A percentile compares a stretch with the other conserved stretches of the same genome.
Conservation (phyloP, 2,329 filamentous ascomycete genomes). For the Orbilia brochopaga region DNA sequence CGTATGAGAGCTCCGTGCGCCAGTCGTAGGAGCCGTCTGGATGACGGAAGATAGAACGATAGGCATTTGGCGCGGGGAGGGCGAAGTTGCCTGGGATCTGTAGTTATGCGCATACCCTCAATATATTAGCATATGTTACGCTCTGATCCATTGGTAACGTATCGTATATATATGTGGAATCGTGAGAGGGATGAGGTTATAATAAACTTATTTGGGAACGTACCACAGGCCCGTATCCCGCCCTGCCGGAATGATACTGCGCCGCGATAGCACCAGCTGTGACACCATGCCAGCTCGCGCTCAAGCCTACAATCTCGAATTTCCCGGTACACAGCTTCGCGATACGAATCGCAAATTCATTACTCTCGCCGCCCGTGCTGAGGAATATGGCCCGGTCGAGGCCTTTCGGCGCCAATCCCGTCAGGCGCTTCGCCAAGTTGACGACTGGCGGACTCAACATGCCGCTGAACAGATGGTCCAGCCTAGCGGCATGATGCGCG, state of each 20-base stretch:
- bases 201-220: no score
- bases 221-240: conserved; percentile 59
- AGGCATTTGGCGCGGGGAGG: conserved; percentile 68
- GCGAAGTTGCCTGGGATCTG: conserved; percentile 65
- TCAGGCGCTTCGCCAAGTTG: conserved; percentile 63
- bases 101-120: not conserved
- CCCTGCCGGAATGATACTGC: conserved; percentile 64
- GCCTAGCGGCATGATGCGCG: conserved; percentile 60
- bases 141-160: no score
- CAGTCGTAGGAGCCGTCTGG: conserved; percentile 69
- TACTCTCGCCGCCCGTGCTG: conserved; percentile 65
- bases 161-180: no score
- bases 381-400: conserved; percentile 67
- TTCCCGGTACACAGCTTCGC: conserved; percentile 70
- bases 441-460: conserved; percentile 68
- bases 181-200: no score
- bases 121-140: no score
- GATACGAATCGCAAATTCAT: conserved; percentile 69
- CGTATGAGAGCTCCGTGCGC: conserved; percentile 69
- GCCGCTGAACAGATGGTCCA: conserved; percentile 67
- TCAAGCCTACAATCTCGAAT: conserved; percentile 69
- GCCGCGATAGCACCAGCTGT: conserved; percentile 64
- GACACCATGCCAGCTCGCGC: conserved; percentile 68
- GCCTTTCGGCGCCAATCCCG: conserved; percentile 61
- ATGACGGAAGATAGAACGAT: conserved; percentile 68